phyloP scores from a whole-genome alignment of 768 basidiomycete genomes.

The Lactarius sp. region DNA sequence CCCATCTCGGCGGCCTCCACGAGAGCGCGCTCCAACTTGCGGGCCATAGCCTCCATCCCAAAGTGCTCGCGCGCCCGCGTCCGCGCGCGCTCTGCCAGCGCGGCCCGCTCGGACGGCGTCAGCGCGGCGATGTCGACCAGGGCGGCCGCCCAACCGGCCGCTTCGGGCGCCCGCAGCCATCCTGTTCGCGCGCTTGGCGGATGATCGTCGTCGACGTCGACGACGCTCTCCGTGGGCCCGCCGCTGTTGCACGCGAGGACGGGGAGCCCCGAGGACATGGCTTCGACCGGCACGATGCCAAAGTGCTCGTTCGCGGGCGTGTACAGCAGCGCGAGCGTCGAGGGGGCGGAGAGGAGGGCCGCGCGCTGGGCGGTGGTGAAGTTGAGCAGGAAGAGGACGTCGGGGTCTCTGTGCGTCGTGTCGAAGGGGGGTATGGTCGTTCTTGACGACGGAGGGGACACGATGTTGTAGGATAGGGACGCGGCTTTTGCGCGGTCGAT shows the following conservation, averaged over 20 bases:
- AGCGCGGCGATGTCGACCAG: constrained; percentile 55
- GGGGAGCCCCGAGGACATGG: constrained; percentile 87
- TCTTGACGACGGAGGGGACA: constrained; percentile 42
- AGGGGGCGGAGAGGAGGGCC: constrained; percentile 62
- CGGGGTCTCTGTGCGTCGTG: constrained; percentile 39
- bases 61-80: constrained; percentile 63
- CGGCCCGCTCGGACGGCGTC: constrained; percentile 37
- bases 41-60: constrained; percentile 71
- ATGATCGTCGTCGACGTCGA: constrained; percentile 34
- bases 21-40: constrained; percentile 52
- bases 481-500: constrained; percentile 51
- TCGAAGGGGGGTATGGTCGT: constrained; percentile 40
- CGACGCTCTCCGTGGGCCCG: constrained; percentile 86
- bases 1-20: constrained; percentile 55
- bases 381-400: constrained; percentile 87
- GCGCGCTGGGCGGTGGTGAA: constrained; percentile 83
- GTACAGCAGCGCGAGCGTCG: constrained; percentile 76
- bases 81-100: constrained; percentile 52
- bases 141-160: constrained; percentile 65
- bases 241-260: constrained; percentile 84
- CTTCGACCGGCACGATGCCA: constrained; percentile 94
- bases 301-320: constrained; percentile 96
- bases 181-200: constrained; percentile 57
- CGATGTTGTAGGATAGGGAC: constrained; percentile 54
- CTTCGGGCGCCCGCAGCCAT: constrained; percentile 61